Evolutionary conservation across 306 rosid genomes (phyloP).

Genomic region (Psophocarpus tetragonolobus): DNA sequence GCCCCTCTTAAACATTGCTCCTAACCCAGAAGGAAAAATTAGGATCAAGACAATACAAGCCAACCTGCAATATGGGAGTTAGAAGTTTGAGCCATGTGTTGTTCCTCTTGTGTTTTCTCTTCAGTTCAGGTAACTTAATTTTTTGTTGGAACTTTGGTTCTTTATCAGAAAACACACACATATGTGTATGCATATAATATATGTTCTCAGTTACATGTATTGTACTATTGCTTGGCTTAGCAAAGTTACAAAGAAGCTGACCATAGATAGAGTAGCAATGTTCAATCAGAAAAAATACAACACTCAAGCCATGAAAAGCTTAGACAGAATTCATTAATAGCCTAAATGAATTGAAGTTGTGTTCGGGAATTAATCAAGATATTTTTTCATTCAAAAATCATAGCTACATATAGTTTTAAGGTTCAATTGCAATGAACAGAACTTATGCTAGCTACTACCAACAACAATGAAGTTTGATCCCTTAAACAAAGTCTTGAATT

Average conservation of each 20-base stretch:
- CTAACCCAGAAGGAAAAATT: slow-evolving; percentile 40
- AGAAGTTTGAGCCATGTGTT: slow-evolving; percentile 47
- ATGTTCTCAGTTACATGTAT: slow-evolving; percentile 2
- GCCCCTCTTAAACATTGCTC: slow-evolving; percentile 49
- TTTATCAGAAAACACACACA: background rate
- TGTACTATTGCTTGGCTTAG: slow-evolving; percentile 18
- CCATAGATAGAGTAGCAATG: background rate
- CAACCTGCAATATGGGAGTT: slow-evolving; percentile 57
- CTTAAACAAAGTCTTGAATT: background rate
- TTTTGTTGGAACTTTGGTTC: slow-evolving; percentile 1
- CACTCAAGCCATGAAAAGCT: slow-evolving; percentile 12
- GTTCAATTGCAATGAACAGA: background rate
- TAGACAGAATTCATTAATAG: background rate
- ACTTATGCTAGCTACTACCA: background rate
- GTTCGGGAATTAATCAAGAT: slow-evolving; percentile 2
- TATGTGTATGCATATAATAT: background rate
- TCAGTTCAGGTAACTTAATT: slow-evolving; percentile 64
- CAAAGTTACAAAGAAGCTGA: slow-evolving; percentile 3
- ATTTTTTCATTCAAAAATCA: background rate
- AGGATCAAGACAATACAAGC: slow-evolving; percentile 32
- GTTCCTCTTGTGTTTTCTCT: slow-evolving; percentile 54
- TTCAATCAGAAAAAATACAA: background rate
- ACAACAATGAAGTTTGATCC: background rate
- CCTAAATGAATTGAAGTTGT: background rate
- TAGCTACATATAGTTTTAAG: background rate